Evolutionary conservation across 2,329 filamentous ascomycete species (phyloP), one percentile per base, ranked within the genome.

Genomic region (Fusarium sp.): DNA sequence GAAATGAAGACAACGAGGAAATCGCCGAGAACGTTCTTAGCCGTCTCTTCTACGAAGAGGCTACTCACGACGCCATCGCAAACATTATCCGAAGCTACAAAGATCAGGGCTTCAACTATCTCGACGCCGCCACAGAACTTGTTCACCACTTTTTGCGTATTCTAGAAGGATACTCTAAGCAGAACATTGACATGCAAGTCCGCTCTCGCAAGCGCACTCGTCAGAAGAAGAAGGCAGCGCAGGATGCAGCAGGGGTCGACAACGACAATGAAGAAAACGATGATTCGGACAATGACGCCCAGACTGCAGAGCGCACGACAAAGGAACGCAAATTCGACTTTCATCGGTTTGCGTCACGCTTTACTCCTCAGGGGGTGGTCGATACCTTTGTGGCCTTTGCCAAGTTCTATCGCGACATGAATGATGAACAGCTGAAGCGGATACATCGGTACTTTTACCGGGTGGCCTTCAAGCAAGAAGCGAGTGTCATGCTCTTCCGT

Each of bases 31-130:
- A 99, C 77, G 98, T 97, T 14, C 90, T 98, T 62, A 97, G 93
- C 78, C 94, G 96, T 70, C 94, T 99, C n/a, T 99, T 99, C 82
- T 99, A 99, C 84, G 97, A 99, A 82, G 95, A 98, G 80, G 90
- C 94, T 1, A 98, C 95, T 0, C 95, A 99, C 79, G 96, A 99
- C 71, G 89, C 94, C 27, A 90, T 99, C 61, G 89, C 96, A 33
- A 90, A 91, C 68, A 93, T 98, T 63, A 87, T 96, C 1, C 89
- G 93, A 72, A 92, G 89, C n/a, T 98, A 97, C 85, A 97, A 97
- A 76, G 94, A 96, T 69, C 97, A 98, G 84, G 94, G 94, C 0
- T 97, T 98, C 76, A 94, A 95, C 65, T 99, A 98, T 76, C 88
- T 99, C 1, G 95, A 99, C 82, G 93, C 95, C 7, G 92, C 93